Evolutionary conservation across 2,329 filamentous ascomycete genomes (phyloP).

Genomic region (Penicillium oxalicum): DNA sequence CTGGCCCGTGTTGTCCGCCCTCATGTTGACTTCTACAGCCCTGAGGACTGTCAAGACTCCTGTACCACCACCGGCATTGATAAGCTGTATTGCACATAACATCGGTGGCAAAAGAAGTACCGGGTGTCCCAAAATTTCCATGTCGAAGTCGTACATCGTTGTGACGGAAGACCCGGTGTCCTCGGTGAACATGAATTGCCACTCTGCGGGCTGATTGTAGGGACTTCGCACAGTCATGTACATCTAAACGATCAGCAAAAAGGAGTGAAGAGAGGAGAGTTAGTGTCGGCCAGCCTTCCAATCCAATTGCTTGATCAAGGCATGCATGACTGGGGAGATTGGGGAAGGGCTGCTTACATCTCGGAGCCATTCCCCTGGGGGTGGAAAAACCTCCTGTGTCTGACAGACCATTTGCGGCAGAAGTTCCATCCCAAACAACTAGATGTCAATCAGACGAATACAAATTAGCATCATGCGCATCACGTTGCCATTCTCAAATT

Average conservation of each 20-base stretch:
- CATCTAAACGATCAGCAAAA: not conserved
- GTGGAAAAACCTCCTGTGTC: not conserved
- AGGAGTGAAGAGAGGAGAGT: no score
- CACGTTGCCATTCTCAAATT: not conserved
- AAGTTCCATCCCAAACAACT: not conserved
- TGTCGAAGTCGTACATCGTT: not conserved
- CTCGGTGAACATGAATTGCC: not conserved
- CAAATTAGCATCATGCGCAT: not conserved
- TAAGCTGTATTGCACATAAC: no score
- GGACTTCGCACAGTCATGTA: not conserved
- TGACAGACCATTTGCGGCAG: not conserved
- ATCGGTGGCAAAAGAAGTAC: no score
- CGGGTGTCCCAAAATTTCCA: not conserved
- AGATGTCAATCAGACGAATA: not conserved
- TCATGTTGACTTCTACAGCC: not conserved
- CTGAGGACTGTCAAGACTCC: not conserved
- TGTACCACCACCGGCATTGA: not conserved
- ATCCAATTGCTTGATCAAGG: no score
- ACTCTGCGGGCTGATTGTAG: not conserved
- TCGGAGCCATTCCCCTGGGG: not conserved
- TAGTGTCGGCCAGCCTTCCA: no score
- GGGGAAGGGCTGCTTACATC: not conserved
- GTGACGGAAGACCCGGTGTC: not conserved
- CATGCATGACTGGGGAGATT: not conserved
- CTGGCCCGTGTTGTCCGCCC: not conserved